Percentiles rank a stretch among this genome's conserved stretches.
phyloP scores from a whole-genome alignment of 495 filamentous ascomycete species.

The Choiromyces venosus region DNA sequence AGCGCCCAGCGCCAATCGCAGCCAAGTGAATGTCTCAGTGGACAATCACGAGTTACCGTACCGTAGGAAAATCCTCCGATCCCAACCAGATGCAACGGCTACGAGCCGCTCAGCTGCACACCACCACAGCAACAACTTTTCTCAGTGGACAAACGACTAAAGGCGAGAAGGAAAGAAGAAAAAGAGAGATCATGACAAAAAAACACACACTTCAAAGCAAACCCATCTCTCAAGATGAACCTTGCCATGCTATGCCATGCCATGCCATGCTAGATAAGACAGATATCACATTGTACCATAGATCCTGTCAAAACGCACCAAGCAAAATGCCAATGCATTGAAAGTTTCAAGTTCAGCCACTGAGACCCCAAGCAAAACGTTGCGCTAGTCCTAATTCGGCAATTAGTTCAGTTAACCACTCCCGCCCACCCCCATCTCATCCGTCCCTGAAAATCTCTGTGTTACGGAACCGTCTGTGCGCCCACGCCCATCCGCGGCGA shows the following conservation, averaged over 20 bases:
- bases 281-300: not conserved
- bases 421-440: not conserved
- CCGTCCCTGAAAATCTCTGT: constrained; percentile 13
- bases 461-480: not conserved
- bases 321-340: constrained; percentile 19
- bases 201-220: too few species aligned
- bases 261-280: too few species aligned
- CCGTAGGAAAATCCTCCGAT: too few species aligned
- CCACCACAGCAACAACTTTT: not conserved
- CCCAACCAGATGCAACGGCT: not conserved
- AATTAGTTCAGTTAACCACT: not conserved
- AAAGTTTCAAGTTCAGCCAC: constrained; percentile 18
- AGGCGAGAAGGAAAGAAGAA: too few species aligned
- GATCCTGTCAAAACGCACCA: constrained; percentile 8
- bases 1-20: not conserved
- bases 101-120: not conserved
- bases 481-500: not conserved
- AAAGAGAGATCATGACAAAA: not conserved
- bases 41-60: too few species aligned
- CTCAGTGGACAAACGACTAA: not conserved
- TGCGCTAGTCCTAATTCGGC: constrained; percentile 3
- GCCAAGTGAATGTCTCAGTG: too few species aligned
- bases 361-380: constrained; percentile 34
- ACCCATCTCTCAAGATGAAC: not conserved
- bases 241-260: not conserved